Evolutionary conservation across 148 eudicot species (phyloP).

Genomic region (Salicornia ramosissima): DNA sequence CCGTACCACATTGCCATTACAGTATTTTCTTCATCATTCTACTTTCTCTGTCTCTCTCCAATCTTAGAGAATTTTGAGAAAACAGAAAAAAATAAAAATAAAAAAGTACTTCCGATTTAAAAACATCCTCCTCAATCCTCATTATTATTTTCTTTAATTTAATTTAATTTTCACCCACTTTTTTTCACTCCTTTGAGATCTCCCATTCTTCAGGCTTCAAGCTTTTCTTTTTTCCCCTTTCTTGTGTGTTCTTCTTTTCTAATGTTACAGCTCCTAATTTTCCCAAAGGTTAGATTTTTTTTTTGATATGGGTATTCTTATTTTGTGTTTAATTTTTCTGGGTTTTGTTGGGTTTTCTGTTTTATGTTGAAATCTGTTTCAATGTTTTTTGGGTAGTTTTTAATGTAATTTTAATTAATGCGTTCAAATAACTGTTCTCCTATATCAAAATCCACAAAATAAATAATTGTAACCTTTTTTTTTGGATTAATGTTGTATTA

Average conservation of each 20-base stretch:
- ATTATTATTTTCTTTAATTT: slow-evolving; percentile 2
- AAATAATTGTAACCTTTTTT: background rate
- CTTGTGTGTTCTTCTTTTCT: no score
- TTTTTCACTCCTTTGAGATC: slow-evolving; percentile 5
- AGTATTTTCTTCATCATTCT: no score
- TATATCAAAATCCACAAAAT: background rate
- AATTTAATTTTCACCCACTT: background rate
- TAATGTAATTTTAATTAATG: background rate
- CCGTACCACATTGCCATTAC: no score
- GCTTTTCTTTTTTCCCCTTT: slow-evolving; percentile 3
- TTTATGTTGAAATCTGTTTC: background rate
- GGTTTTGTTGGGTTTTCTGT: slow-evolving; percentile 3
- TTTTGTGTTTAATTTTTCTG: slow-evolving; percentile 8
- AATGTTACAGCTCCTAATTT: background rate
- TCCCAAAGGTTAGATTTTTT: background rate
- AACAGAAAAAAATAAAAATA: background rate
- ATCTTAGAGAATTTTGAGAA: no score
- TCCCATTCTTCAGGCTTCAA: slow-evolving; percentile 7
- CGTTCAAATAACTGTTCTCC: background rate
- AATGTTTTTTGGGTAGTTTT: background rate
- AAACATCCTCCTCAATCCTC: background rate
- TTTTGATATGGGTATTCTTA: slow-evolving; percentile 13
- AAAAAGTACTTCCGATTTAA: no score
- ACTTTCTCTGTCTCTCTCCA: no score
- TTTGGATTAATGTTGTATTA: background rate